phyloP scores from a whole-genome alignment of 1,139 yeast species.

The Geotrichum siamense region DNA sequence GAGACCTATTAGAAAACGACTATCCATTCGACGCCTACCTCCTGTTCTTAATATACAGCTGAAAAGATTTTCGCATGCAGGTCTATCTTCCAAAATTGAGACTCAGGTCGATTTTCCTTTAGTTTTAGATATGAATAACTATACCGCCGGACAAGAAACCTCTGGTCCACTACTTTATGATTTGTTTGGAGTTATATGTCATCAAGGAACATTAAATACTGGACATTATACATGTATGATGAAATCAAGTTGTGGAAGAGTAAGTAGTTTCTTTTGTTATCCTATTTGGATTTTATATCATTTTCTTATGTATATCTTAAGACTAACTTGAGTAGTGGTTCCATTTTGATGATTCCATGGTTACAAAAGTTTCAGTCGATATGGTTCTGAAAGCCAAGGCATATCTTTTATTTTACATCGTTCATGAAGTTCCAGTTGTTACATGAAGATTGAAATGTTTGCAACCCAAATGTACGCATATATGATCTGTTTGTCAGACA shows the following conservation, averaged over 20 bases:
- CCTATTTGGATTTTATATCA: not conserved
- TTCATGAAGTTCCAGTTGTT: constrained; percentile 34
- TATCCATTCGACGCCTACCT: constrained; percentile 62
- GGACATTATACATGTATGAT: constrained; percentile 87
- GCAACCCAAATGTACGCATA: not conserved
- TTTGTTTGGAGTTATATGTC: constrained; percentile 78
- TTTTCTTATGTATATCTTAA: constrained; percentile 1
- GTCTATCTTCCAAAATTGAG: constrained; percentile 66
- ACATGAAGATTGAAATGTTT: too few species aligned
- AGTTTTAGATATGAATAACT: constrained; percentile 61
- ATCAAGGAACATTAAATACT: constrained; percentile 85
- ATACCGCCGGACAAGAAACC: constrained; percentile 35
- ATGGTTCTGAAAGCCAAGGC: constrained; percentile 66
- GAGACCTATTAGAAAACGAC: constrained; percentile 63
- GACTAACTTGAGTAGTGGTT: constrained; percentile 52
- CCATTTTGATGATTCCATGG: constrained; percentile 82
- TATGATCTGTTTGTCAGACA: not conserved
- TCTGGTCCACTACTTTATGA: constrained; percentile 49
- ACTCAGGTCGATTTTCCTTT: constrained; percentile 66
- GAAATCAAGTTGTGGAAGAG: constrained; percentile 54
- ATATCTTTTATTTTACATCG: constrained; percentile 70
- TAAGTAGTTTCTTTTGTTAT: constrained; percentile 9
- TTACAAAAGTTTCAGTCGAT: constrained; percentile 56
- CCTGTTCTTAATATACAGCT: constrained; percentile 76
- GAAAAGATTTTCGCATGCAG: constrained; percentile 79